Evolutionary conservation across 2,329 filamentous ascomycete species (phyloP), one percentile per base, ranked within the genome.

Genomic region (Botrytis hyacinthi): DNA sequence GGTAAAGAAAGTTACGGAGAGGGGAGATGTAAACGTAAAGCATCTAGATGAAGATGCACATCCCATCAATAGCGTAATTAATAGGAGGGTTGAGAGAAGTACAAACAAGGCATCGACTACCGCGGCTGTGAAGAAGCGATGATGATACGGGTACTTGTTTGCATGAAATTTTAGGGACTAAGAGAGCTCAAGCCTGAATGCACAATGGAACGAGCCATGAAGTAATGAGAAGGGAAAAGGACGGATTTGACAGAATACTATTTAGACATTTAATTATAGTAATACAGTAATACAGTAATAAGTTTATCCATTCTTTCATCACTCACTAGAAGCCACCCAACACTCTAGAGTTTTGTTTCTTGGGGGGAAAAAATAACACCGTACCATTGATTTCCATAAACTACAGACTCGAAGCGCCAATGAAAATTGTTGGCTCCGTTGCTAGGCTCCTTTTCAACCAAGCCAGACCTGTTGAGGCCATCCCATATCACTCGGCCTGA

Each of bases 51-150:
- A 61, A 40, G 6, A 16, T 3, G 26, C 22, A 61, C 32, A 40
- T n/a, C 35, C 59, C 0, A 1, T 37, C 4, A n/a, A 61, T n/a
- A 5, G 14, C 1, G 59, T 26, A 14, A 9, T n/a, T 1, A 59
- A 59, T 22, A 40, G 22, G 35, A 61, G 35, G 12, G 1, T 8
- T 40, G 6, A 14, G 35, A 40, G 12, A n/a, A 6, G 2, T 8
- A 4, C 6, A 7, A 40, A 16, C 0, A 18, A 40, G 10, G 4
- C 1, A 0, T 40, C 12, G 35, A n/a, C 0, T n/a, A 1, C 26
- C 5, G 9, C 22, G 22, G 14, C 8, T 4, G 35, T 3, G 7
- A 4, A 4, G 35, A 61, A 61, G 32, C n/a, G n/a, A n/a, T n/a
- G n/a, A n/a, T n/a, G n/a, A n/a, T n/a, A n/a, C n/a, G n/a, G n/a